Evolutionary conservation across 495 filamentous ascomycete genomes (phyloP).

Genomic region (Penicillium longicatenatum): DNA sequence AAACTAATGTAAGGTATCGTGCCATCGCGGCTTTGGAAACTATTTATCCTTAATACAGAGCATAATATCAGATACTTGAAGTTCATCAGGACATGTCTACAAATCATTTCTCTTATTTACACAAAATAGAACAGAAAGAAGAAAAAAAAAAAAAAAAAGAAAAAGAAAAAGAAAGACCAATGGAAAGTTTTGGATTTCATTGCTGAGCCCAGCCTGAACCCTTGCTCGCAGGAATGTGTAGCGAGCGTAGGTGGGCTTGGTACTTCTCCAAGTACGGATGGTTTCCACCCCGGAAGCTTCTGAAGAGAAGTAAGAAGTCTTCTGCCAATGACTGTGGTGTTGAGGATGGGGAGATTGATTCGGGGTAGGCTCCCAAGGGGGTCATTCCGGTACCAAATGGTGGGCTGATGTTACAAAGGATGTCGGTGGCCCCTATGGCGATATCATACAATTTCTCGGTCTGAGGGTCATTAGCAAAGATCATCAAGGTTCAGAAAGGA

Average conservation of each 20-base stretch:
- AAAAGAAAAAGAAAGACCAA: not conserved
- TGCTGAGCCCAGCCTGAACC: constrained; percentile 24
- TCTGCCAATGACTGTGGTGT: constrained; percentile 35
- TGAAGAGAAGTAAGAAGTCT: constrained; percentile 37
- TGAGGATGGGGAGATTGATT: constrained; percentile 18
- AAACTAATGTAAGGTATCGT: not conserved
- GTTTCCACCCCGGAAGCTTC: constrained; percentile 42
- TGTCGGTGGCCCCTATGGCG: constrained; percentile 38
- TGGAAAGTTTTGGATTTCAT: constrained; percentile 6
- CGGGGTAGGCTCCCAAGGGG: constrained; percentile 18
- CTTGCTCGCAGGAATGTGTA: constrained; percentile 23
- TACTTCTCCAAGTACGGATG: constrained; percentile 44
- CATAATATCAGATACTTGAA: not conserved
- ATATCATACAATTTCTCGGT: constrained; percentile 48
- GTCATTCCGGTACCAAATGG: constrained; percentile 26
- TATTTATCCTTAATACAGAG: not conserved
- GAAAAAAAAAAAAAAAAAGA: too few relatives aligned
- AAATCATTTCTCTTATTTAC: constrained; percentile 1
- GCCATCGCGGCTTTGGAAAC: not conserved
- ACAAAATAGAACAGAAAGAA: constrained; percentile 2
- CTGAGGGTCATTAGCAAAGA: constrained; percentile 24
- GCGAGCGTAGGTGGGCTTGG: constrained; percentile 31
- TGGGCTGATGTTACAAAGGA: constrained; percentile 35
- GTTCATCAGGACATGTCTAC: not conserved
- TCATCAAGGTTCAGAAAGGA: not conserved